These are phyloP conservation scores for Gigaspora rosea DNA, from an alignment of 192 early-diverging fungal species.

Conservation along the genomic window DNA sequence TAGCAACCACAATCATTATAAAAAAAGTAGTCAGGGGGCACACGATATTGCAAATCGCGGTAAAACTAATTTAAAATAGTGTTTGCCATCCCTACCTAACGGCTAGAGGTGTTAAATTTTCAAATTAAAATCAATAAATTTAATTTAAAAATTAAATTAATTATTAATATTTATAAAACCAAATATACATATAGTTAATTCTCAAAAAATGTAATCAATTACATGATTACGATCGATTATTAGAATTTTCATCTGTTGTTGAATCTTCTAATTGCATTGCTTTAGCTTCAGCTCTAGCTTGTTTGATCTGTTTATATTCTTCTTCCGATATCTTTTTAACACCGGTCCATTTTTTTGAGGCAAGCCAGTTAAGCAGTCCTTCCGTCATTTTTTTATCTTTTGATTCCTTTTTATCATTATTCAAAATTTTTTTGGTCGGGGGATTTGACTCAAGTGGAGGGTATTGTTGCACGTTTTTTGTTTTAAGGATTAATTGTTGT, in stretches of 20 bases:
- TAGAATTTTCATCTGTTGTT: not conserved
- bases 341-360: not conserved
- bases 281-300: not conserved
- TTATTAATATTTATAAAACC: too few relatives aligned
- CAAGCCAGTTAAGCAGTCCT: not conserved
- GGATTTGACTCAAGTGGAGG: not conserved
- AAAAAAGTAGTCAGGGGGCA: too few relatives aligned
- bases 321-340: slow-evolving; percentile 15
- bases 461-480: not conserved
- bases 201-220: too few relatives aligned
- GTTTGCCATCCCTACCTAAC: too few relatives aligned
- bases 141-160: too few relatives aligned
- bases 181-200: too few relatives aligned
- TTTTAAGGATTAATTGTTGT: slow-evolving; percentile 14
- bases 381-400: not conserved
- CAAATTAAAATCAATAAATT: too few relatives aligned
- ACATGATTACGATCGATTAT: not conserved
- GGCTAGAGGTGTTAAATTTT: too few relatives aligned
- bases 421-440: not conserved
- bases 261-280: not conserved
- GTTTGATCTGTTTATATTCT: not conserved
- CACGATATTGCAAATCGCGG: too few relatives aligned
- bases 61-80: too few relatives aligned
- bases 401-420: not conserved
- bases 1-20: too few relatives aligned